Percentiles rank a stretch among this genome's conserved stretches.
Conservation (phyloP, 371 early-diverging fungal species). For the Mortierella sp. region DNA sequence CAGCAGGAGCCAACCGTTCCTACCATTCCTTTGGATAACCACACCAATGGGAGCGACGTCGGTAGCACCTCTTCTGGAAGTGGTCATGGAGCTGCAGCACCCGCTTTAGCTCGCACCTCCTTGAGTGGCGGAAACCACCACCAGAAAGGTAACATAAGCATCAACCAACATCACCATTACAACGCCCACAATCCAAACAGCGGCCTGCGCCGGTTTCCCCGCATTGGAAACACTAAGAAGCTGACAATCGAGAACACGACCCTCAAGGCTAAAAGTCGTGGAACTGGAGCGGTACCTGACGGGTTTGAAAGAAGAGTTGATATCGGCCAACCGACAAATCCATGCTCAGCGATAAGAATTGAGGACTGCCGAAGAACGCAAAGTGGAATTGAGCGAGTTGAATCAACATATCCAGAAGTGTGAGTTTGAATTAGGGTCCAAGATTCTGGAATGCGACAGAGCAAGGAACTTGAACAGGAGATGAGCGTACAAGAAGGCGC, state of each 20-base stretch:
- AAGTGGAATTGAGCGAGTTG: constrained; percentile 10
- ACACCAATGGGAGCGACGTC: neutral
- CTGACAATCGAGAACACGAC: constrained; percentile 30
- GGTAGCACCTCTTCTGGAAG: neutral
- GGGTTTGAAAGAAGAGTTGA: constrained; percentile 46
- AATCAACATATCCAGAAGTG: constrained; percentile 18
- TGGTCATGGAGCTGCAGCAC: neutral
- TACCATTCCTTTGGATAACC: neutral
- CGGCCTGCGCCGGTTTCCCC: constrained; percentile 37
- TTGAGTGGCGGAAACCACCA: neutral
- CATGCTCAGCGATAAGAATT: constrained; percentile 20
- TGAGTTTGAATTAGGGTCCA: constrained; percentile 34
- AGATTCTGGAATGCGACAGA: constrained; percentile 24
- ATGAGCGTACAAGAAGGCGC: neutral
- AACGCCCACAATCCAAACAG: constrained; percentile 14
- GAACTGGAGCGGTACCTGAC: constrained; percentile 52
- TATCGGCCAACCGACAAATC: constrained; percentile 33
- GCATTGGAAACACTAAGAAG: constrained; percentile 43
- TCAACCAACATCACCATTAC: constrained; percentile 7
- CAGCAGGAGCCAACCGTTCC: constrained; percentile 44
- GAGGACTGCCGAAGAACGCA: constrained; percentile 22
- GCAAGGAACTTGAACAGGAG: constrained; percentile 11
- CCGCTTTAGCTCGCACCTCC: neutral
- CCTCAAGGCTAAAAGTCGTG: constrained; percentile 30
- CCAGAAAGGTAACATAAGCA: neutral